phyloP scores from a whole-genome alignment of 176 grass and related monocot genomes.

The Alloteropsis semialata region DNA sequence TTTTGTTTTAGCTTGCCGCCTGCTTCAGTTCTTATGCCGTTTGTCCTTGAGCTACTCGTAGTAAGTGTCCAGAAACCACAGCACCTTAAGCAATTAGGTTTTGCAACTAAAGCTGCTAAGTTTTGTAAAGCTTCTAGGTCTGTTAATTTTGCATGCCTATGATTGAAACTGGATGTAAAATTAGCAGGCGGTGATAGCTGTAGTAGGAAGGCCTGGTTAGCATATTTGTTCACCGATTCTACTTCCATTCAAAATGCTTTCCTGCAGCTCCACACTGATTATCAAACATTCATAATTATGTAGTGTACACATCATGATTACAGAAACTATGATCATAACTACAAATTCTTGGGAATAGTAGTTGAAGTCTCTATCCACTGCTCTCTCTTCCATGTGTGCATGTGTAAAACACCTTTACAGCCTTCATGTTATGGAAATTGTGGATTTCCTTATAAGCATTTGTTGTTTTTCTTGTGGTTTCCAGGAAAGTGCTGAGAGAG shows the following conservation, averaged over 20 bases:
- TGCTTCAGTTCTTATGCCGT: not conserved
- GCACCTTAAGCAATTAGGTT: not conserved
- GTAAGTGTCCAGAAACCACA: not conserved
- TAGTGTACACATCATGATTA: not conserved
- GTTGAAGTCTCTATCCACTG: not conserved
- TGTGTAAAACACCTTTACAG: not conserved
- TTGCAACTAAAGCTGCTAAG: not conserved
- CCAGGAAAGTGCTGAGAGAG: constrained; percentile 82
- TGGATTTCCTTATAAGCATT: not conserved
- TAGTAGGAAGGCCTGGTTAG: not conserved
- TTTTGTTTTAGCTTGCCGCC: not conserved
- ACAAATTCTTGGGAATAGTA: not conserved
- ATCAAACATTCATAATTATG: not conserved
- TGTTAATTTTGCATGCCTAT: not conserved
- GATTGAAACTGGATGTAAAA: not conserved
- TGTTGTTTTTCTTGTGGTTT: constrained; percentile 17
- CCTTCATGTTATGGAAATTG: not conserved
- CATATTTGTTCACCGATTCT: not conserved
- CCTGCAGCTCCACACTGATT: not conserved
- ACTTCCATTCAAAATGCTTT: not conserved
- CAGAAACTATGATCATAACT: not conserved
- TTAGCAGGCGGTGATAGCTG: not conserved
- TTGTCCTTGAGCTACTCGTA: not conserved
- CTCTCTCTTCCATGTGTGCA: not conserved
- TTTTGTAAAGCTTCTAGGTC: not conserved